These are phyloP conservation scores for Wickerhamomyces pijperi DNA, from an alignment of 805 yeast genomes.

Conservation along the genomic window DNA sequence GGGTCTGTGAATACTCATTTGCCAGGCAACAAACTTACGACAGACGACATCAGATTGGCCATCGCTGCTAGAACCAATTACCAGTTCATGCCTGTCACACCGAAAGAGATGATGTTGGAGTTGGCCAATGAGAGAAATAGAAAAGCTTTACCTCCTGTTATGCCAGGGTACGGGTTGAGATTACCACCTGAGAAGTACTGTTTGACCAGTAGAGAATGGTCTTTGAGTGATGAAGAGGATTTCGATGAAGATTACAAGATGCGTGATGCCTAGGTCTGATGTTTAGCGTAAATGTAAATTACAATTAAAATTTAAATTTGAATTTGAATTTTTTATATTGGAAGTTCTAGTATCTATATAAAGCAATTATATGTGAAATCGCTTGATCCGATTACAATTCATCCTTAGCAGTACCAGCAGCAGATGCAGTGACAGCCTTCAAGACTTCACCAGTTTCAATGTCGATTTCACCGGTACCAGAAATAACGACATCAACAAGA, in stretches of 20 bases:
- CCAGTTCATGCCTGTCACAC: constrained; percentile 93
- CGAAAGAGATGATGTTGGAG: constrained; percentile 83
- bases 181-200: constrained; percentile 97
- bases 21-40: constrained; percentile 42
- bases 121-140: constrained; percentile 88
- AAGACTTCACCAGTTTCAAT: constrained; percentile 19
- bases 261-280: constrained; percentile 9
- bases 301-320: too few relatives aligned
- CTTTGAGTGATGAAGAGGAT: constrained; percentile 37
- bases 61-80: constrained; percentile 91
- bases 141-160: constrained; percentile 81
- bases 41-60: constrained; percentile 87
- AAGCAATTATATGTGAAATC: constrained; percentile 2
- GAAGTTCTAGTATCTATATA: too few relatives aligned
- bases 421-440: constrained; percentile 6
- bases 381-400: background rate
- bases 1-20: constrained; percentile 26
- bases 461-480: constrained; percentile 58
- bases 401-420: constrained; percentile 2
- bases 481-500: constrained; percentile 47
- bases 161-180: constrained; percentile 84
- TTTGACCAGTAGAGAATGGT: constrained; percentile 75
- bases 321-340: too few relatives aligned
- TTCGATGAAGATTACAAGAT: constrained; percentile 13
- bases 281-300: too few relatives aligned